Conservation (phyloP, 495 filamentous ascomycete genomes). For the Beverwykella pulmonaria region DNA sequence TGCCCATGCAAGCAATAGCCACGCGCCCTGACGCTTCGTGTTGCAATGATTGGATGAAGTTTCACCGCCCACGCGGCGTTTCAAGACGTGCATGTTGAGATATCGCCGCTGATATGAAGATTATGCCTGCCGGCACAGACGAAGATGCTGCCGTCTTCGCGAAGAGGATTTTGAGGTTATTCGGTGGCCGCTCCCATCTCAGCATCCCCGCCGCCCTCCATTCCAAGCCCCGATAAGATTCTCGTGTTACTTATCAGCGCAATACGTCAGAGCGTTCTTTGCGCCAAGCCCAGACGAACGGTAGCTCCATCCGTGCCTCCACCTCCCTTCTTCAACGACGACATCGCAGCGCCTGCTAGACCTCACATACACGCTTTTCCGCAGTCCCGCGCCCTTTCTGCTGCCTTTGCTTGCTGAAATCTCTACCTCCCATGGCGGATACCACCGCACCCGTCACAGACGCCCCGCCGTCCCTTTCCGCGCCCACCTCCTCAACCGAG, state of each 20-base stretch:
- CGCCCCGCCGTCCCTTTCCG: constrained; percentile 21
- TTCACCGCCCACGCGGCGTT: constrained; percentile 21
- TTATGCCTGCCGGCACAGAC: not conserved
- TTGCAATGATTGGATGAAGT: constrained; percentile 30
- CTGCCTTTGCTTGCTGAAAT: not conserved
- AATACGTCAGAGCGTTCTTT: constrained; percentile 16
- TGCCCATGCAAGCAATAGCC: constrained; percentile 12
- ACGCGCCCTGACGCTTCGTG: constrained; percentile 30
- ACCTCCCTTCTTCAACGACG: not conserved
- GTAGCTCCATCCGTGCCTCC: constrained; percentile 8
- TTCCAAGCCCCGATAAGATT: not conserved
- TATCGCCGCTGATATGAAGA: constrained; percentile 9
- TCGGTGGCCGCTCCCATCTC: not conserved
- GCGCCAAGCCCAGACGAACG: constrained; percentile 12
- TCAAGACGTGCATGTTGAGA: constrained; percentile 10
- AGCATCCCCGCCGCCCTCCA: not conserved
- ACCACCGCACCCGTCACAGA: constrained; percentile 4
- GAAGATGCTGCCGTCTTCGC: not conserved
- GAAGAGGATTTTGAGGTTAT: not conserved
- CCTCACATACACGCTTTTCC: not conserved
- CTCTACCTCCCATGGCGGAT: constrained; percentile 19
- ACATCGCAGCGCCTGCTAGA: not conserved
- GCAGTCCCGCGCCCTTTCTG: not conserved
- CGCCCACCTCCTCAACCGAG: constrained; percentile 19
- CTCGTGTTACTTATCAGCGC: not conserved